Evolutionary conservation across 768 basidiomycete genomes (phyloP).

Genomic region (Mycena epipterygia): DNA sequence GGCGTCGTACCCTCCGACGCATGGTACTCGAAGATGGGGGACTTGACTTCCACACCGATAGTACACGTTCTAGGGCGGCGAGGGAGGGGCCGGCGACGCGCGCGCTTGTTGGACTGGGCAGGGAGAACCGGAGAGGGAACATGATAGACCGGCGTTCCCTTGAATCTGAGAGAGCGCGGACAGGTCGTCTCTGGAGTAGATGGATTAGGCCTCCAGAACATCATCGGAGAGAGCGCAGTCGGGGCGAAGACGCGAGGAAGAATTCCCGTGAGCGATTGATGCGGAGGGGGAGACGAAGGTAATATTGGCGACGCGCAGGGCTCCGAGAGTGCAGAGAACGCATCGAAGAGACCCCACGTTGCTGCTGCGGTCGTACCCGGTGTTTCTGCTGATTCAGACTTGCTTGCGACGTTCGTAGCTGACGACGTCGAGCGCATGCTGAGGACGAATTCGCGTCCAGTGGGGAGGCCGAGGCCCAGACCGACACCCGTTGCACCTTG

Average conservation of each 20-base stretch:
- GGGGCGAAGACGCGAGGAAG: background rate
- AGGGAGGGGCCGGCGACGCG: background rate
- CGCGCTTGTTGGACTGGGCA: background rate
- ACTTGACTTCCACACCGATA: too few species aligned
- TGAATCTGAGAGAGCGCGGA: background rate
- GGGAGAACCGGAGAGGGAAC: background rate
- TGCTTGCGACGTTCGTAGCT: background rate
- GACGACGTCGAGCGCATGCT: too few species aligned
- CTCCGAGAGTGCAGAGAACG: background rate
- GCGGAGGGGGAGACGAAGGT: too few species aligned
- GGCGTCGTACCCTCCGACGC: too few species aligned
- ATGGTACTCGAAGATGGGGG: too few species aligned
- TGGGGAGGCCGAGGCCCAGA: background rate
- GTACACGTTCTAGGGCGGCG: too few species aligned
- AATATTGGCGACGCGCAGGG: background rate
- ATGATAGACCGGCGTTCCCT: background rate
- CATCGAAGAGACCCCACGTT: background rate
- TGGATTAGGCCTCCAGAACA: too few species aligned
- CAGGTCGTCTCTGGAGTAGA: background rate
- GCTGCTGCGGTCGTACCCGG: too few species aligned
- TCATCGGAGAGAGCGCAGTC: background rate
- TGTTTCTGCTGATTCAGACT: background rate
- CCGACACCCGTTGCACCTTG: background rate
- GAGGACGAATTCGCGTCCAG: background rate
- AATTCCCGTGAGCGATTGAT: background rate